Conservation (phyloP, 768 basidiomycete genomes). For the Boletus subparvulus region DNA sequence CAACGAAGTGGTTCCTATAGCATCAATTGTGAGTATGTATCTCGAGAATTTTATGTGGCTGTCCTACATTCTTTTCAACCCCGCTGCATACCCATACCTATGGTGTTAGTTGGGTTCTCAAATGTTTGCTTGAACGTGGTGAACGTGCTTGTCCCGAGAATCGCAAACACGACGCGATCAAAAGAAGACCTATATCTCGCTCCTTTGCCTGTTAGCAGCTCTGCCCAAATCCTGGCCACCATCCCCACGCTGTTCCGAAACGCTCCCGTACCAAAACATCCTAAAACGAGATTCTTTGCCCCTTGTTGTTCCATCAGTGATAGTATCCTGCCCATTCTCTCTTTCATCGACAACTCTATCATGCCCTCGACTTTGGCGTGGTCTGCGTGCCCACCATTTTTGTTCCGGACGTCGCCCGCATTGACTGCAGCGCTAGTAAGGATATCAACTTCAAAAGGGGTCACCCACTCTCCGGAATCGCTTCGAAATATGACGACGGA, state of each 20-base stretch:
- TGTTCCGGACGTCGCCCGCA: constrained; percentile 49
- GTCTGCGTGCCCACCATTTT: constrained; percentile 8
- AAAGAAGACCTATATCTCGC: constrained; percentile 61
- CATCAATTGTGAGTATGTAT: not conserved
- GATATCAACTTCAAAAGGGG: constrained; percentile 62
- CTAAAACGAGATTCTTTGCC: constrained; percentile 59
- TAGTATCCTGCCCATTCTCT: constrained; percentile 69
- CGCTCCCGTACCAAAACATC: constrained; percentile 78
- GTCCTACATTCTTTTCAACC: not conserved
- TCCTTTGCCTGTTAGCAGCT: constrained; percentile 48
- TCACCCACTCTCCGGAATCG: constrained; percentile 55
- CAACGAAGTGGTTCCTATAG: too few relatives aligned
- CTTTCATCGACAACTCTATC: constrained; percentile 60
- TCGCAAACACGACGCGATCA: constrained; percentile 64
- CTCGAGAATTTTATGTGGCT: not conserved
- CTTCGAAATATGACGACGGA: constrained; percentile 59
- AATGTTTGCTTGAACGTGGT: constrained; percentile 41
- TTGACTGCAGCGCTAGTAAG: constrained; percentile 77
- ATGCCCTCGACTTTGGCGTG: constrained; percentile 26
- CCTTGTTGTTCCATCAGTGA: constrained; percentile 63
- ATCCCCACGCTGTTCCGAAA: constrained; percentile 62
- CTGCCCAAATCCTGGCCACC: constrained; percentile 64
- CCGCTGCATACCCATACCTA: not conserved
- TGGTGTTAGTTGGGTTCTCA: constrained; percentile 8
- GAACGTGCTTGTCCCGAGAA: constrained; percentile 53